phyloP scores from a whole-genome alignment of 768 basidiomycete genomes.

The Rubroboletus pulcherrimus region DNA sequence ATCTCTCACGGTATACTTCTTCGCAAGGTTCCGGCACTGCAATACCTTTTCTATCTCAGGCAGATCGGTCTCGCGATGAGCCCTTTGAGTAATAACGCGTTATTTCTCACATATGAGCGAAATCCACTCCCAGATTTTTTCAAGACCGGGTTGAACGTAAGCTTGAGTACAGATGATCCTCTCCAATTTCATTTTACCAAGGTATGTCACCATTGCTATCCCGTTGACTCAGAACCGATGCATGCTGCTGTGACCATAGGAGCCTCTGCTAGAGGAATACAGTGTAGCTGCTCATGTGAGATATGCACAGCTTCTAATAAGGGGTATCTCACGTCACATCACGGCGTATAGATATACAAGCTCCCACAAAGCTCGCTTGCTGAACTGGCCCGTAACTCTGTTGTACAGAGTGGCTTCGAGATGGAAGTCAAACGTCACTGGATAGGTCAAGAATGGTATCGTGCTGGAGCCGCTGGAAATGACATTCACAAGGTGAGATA shows the following conservation, averaged over 20 bases:
- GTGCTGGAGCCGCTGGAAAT: conserved; percentile 90
- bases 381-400: conserved; percentile 97
- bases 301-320: neutral
- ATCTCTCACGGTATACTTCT: conserved; percentile 99
- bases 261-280: conserved; percentile 94
- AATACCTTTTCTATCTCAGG: conserved; percentile 96
- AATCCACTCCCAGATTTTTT: conserved; percentile 98
- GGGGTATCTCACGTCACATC: neutral
- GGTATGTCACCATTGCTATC: conserved; percentile 37
- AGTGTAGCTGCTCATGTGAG: conserved; percentile 94
- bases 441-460: conserved; percentile 91
- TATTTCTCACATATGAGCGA: conserved; percentile 94
- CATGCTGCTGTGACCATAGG: conserved; percentile 41
- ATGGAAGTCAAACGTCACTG: conserved; percentile 97
- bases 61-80: conserved; percentile 99
- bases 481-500: conserved; percentile 84
- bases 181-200: conserved; percentile 99
- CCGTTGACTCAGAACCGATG: neutral
- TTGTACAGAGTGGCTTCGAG: conserved; percentile 95
- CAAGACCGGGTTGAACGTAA: conserved; percentile 92
- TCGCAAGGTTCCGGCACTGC: conserved; percentile 94
- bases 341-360: conserved; percentile 77
- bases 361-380: conserved; percentile 91
- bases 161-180: conserved; percentile 93
- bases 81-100: conserved; percentile 94